Conservation (phyloP, 140 eudicot genomes). For the Bidens hawaiensis region DNA sequence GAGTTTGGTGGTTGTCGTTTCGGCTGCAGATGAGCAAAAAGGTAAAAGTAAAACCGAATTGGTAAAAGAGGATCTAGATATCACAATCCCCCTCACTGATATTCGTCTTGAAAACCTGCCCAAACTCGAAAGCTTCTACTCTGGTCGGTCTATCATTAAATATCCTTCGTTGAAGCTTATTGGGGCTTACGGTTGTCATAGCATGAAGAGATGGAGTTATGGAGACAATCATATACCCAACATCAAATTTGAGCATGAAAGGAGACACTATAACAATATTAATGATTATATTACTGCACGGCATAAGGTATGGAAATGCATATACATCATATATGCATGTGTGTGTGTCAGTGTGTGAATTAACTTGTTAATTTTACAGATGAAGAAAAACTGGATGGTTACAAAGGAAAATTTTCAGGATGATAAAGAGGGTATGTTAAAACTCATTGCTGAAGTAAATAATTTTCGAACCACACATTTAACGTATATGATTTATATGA, state of each 20-base stretch:
- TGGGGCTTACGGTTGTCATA: not conserved
- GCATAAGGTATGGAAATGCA: slow-evolving; percentile 7
- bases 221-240: not conserved
- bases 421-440: too few species aligned
- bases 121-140: not conserved
- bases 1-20: not conserved
- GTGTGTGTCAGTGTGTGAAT: not conserved
- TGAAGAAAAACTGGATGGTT: too few species aligned
- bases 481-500: too few species aligned
- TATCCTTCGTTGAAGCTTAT: not conserved
- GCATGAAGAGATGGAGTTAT: not conserved
- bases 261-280: not conserved
- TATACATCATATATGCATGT: not conserved
- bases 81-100: not conserved
- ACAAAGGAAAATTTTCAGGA: too few species aligned
- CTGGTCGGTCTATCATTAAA: not conserved
- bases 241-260: not conserved
- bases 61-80: not conserved
- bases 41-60: not conserved
- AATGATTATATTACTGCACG: not conserved
- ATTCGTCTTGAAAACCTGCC: not conserved
- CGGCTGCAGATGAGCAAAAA: not conserved
- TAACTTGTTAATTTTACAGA: not conserved
- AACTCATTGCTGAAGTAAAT: too few species aligned
- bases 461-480: too few species aligned